These are phyloP conservation scores for Cavenderia fasciculata DNA, from an alignment of 78 protist genomes.

Conservation along the genomic window DNA sequence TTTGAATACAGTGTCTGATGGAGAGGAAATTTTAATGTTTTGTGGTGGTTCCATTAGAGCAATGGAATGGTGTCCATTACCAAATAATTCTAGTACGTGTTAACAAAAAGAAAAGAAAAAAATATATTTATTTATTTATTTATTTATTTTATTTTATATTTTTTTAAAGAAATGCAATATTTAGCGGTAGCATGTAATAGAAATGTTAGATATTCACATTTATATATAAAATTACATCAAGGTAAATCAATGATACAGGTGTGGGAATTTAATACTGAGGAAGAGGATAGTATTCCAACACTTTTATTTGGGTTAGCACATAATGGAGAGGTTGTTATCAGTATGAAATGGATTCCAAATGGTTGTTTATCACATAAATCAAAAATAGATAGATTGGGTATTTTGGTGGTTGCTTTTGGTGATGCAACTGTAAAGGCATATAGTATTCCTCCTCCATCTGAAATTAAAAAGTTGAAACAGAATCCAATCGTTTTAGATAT, in stretches of 20 bases:
- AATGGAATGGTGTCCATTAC: slow-evolving; percentile 61
- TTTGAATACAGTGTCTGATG: no score
- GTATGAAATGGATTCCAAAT: slow-evolving; percentile 47
- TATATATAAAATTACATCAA: not conserved
- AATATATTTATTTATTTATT: not conserved
- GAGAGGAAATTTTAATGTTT: not conserved
- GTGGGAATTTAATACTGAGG: slow-evolving; percentile 1
- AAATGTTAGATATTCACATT: not conserved
- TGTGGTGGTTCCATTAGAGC: slow-evolving; percentile 23
- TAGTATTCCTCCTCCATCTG: slow-evolving; percentile 41
- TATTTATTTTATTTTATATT: not conserved
- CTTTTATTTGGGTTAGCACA: slow-evolving; percentile 11
- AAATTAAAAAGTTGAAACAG: not conserved
- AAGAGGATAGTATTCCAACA: not conserved
- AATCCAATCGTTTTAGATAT: not conserved
- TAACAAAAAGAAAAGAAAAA: not conserved
- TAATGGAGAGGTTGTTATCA: slow-evolving; percentile 17
- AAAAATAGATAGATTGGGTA: slow-evolving; percentile 21
- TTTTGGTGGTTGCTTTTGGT: slow-evolving; percentile 53
- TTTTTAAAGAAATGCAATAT: slow-evolving; percentile 22
- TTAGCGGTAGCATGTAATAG: slow-evolving; percentile 26
- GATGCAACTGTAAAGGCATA: slow-evolving; percentile 48
- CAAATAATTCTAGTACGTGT: not conserved
- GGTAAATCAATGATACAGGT: slow-evolving; percentile 54
- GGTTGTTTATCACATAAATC: not conserved